Conservation (phyloP, 2,329 filamentous ascomycete genomes). For the Chrysoporthe austroafricana region DNA sequence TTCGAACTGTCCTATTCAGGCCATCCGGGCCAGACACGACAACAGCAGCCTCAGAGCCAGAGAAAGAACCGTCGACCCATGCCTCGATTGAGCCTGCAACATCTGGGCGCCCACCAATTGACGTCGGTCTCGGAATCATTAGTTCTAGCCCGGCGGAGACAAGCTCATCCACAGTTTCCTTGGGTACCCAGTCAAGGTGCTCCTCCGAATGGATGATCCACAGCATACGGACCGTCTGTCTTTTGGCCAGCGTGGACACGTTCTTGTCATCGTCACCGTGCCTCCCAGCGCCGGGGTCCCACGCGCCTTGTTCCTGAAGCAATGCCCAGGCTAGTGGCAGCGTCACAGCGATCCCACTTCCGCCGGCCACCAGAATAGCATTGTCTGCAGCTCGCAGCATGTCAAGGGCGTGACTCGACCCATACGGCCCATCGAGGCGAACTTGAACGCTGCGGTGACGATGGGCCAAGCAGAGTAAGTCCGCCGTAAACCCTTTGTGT, state of each 20-base stretch:
- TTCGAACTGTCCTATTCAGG: constrained; percentile 63
- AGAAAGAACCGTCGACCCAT: constrained; percentile 34
- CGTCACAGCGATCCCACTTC: constrained; percentile 66
- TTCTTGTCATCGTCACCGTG: background rate
- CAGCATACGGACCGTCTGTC: constrained; percentile 52
- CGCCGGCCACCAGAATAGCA: constrained; percentile 63
- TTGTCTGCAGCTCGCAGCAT: constrained; percentile 54
- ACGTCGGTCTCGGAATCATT: constrained; percentile 58
- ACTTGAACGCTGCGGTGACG: constrained; percentile 47
- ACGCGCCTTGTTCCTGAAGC: constrained; percentile 32
- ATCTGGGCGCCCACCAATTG: constrained; percentile 57
- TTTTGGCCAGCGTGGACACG: constrained; percentile 7
- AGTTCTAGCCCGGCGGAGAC: constrained; percentile 54
- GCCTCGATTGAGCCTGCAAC: constrained; percentile 47
- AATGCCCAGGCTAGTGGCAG: constrained; percentile 64
- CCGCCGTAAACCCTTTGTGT: constrained; percentile 61
- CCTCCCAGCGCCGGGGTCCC: constrained; percentile 13
- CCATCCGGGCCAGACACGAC: constrained; percentile 67
- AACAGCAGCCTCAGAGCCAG: constrained; percentile 46
- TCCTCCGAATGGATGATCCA: constrained; percentile 61
- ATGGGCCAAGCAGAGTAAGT: constrained; percentile 56
- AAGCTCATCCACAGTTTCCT: constrained; percentile 53
- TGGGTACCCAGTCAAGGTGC: constrained; percentile 59
- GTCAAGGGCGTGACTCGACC: constrained; percentile 58
- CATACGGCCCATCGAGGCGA: constrained; percentile 68